phyloP scores from a whole-genome alignment of 2,329 filamentous ascomycete species.

The Helminthosporium solani region DNA sequence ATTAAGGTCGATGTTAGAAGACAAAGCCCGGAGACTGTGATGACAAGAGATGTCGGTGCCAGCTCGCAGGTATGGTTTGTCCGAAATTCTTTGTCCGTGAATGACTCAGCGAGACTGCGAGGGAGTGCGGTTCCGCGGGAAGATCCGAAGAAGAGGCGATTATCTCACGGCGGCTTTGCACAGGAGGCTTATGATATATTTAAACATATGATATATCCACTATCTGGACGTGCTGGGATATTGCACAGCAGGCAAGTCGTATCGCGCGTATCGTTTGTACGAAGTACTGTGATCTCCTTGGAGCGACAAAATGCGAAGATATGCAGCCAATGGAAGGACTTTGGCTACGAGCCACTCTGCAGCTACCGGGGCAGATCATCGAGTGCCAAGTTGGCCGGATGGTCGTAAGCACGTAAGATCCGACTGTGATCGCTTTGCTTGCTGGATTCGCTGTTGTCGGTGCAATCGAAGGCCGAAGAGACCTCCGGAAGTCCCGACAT shows the following conservation, averaged over 20 bases:
- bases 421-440: background rate
- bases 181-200: no score
- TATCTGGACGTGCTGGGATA: no score
- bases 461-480: no score
- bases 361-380: no score
- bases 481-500: no score
- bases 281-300: background rate
- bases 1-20: background rate
- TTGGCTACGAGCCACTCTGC: background rate
- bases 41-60: background rate
- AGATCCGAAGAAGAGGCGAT: no score
- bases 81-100: conserved; percentile 1
- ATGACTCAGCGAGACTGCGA: background rate
- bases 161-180: no score
- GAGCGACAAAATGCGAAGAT: background rate
- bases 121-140: background rate
- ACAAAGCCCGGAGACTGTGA: background rate
- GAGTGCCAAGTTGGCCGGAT: no score
- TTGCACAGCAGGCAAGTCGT: no score
- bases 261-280: no score
- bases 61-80: background rate
- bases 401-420: background rate
- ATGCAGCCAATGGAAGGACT: background rate
- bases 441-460: background rate
- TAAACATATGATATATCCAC: no score